A percentile compares a stretch with the other conserved stretches of the same genome.
Conservation (phyloP, 345 rosid species). For the Geranium rotundifolium region DNA sequence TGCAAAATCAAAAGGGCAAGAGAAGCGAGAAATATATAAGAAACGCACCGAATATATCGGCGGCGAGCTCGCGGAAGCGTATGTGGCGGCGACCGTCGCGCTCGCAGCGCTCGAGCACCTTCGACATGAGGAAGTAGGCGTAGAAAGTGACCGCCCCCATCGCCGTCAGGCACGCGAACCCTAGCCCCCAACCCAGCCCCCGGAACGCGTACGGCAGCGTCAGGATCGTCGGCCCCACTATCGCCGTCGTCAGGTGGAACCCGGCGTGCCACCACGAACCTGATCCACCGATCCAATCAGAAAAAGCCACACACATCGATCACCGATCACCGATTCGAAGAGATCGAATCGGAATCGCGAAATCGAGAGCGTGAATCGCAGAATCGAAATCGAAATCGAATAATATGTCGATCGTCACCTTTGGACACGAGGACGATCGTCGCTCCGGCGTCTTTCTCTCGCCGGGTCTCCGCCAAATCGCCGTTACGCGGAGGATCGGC, state of each 20-base stretch:
- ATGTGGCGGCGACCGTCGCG: slow-evolving; percentile 91
- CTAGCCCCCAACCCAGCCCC: slow-evolving; percentile 81
- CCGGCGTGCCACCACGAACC: slow-evolving; percentile 99
- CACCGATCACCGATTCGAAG: not conserved
- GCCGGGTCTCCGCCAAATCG: slow-evolving; percentile 7
- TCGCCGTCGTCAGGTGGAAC: slow-evolving; percentile 95
- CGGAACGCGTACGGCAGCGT: slow-evolving; percentile 78
- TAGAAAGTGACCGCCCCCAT: slow-evolving; percentile 89
- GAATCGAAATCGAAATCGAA: too few species aligned
- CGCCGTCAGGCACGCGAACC: slow-evolving; percentile 57
- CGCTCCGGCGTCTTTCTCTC: slow-evolving; percentile 76
- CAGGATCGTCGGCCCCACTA: slow-evolving; percentile 93
- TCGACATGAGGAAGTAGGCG: slow-evolving; percentile 81
- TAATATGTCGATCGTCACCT: too few species aligned
- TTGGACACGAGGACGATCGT: slow-evolving; percentile 81
- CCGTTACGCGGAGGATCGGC: too few species aligned
- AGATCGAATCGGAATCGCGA: not conserved
- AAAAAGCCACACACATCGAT: too few species aligned
- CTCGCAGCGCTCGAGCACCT: slow-evolving; percentile 84
- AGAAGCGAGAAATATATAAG: too few species aligned
- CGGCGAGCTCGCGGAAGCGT: slow-evolving; percentile 93
- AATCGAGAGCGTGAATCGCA: too few species aligned
- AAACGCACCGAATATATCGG: slow-evolving; percentile 71
- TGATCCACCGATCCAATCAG: slow-evolving; percentile 6
- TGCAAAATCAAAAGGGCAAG: too few species aligned